Base-by-base conservation (phyloP, 495 filamentous ascomycete genomes). In the Aspergillus cristatus region DNA sequence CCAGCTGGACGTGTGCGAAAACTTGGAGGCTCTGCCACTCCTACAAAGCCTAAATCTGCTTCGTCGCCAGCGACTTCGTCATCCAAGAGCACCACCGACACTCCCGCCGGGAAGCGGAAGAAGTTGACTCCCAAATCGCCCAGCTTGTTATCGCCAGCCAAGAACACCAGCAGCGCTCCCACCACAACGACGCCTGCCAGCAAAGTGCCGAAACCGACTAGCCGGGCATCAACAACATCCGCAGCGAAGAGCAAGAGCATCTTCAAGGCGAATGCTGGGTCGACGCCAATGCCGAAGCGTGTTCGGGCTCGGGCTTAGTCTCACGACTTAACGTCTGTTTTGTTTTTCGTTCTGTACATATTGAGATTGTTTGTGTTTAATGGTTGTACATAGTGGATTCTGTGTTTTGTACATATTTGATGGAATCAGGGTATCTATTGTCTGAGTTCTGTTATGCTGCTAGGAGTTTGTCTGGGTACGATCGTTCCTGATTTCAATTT, bases 71-170 rank as follows among this genome's bases (percentile, higher is more conserved):
- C 36, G 3, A 18, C 38, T 5, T 32, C 32, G 7, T 26, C 42
- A 22, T 14, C 22, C 11, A 18, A 34, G 31, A 46, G 15, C 10
- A 47, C 56, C 0, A 46, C 45, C 18, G 28, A 28, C 3, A 61
- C 55, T 6, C 58, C 60, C 12, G 51, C 50, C 18, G 54, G 57
- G 32, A 50, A 52, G 22, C 62, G 66, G 33, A 63, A 60, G 20
- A 70, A 62, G 44, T 36, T 70, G 22, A 52, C 51, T 18, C 66
- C 62, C 32, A 65, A 60, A 40, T 60, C 62, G 11, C 62, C 62
- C 3, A 54, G 50, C n/a, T n/a, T n/a, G n/a, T n/a, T 22, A 41
- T 42, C 7, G 50, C 47, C 3, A 52, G 40, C 37, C 51, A 12
- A 41, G 42, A 7, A 46, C 50, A 20, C 18, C 12, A 38, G 12